These are phyloP conservation scores for Alternaria longipes DNA, from an alignment of 2,329 filamentous ascomycete genomes.

Conservation along the genomic window DNA sequence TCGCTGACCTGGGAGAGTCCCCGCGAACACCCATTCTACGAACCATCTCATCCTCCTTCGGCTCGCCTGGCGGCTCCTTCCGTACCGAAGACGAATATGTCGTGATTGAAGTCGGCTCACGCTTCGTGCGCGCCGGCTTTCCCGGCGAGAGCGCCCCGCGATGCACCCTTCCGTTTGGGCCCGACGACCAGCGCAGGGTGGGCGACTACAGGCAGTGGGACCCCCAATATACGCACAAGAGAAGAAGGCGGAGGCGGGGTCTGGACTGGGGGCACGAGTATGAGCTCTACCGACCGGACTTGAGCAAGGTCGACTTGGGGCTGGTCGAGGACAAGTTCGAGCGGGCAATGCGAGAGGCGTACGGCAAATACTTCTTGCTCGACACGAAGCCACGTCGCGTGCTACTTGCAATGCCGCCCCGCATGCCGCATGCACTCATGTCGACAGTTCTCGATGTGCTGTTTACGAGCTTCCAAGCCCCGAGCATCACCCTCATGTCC, in stretches of 20 bases:
- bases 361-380: conserved; percentile 76
- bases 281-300: conserved; percentile 81
- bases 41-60: conserved; percentile 67
- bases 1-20: conserved; percentile 49
- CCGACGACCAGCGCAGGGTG: conserved; percentile 76
- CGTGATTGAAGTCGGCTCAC: conserved; percentile 82
- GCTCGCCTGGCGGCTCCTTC: conserved; percentile 65
- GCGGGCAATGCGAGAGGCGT: conserved; percentile 79
- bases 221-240: conserved; percentile 61
- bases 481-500: conserved; percentile 82
- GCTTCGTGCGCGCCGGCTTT: conserved; percentile 83
- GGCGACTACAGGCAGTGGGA: conserved; percentile 83
- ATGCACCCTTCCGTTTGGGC: conserved; percentile 76
- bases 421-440: conserved; percentile 79
- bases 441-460: conserved; percentile 78
- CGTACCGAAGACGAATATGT: conserved; percentile 80
- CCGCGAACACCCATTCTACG: conserved; percentile 61
- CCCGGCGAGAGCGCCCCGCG: conserved; percentile 80
- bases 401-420: conserved; percentile 78
- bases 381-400: conserved; percentile 80
- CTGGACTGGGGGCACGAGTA: conserved; percentile 69
- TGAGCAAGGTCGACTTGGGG: conserved; percentile 76
- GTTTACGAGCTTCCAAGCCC: conserved; percentile 82
- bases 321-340: conserved; percentile 89
- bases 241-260: conserved; percentile 58